Evolutionary conservation across 495 filamentous ascomycete species (phyloP).

Genomic region (Monascus purpureus): DNA sequence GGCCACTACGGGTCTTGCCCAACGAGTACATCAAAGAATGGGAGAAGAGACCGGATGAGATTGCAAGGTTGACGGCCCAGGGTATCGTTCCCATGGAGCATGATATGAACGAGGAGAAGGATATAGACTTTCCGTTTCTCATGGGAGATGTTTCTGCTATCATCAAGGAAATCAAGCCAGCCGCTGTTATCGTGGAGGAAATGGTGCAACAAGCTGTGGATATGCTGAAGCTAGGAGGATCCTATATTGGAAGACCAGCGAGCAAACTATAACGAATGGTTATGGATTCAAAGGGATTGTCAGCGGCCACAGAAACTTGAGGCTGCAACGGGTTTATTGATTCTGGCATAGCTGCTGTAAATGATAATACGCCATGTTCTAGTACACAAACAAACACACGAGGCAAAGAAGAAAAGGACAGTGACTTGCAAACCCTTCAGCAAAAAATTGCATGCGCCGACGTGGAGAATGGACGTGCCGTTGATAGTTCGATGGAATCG

Average conservation of each 20-base stretch:
- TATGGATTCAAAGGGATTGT: no score
- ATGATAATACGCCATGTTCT: no score
- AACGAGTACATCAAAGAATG: slow-evolving; percentile 73
- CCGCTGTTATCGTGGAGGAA: slow-evolving; percentile 64
- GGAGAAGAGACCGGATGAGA: slow-evolving; percentile 59
- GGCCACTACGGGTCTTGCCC: slow-evolving; percentile 63
- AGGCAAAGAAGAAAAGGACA: no score
- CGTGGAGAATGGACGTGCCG: no score
- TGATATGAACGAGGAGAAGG: slow-evolving; percentile 63
- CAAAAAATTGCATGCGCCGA: no score
- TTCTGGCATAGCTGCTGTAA: no score
- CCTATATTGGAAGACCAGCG: slow-evolving; percentile 17
- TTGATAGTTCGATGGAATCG: no score
- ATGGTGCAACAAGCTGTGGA: slow-evolving; percentile 73
- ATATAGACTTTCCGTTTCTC: slow-evolving; percentile 70
- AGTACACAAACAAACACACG: no score
- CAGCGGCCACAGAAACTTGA: no score
- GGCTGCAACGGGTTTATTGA: no score
- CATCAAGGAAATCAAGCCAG: slow-evolving; percentile 62
- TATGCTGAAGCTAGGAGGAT: slow-evolving; percentile 38
- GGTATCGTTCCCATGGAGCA: slow-evolving; percentile 67
- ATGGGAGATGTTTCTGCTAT: slow-evolving; percentile 89
- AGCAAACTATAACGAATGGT: slow-evolving; percentile 22
- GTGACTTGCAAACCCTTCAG: no score
- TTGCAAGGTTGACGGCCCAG: slow-evolving; percentile 52